Percentiles rank a stretch among this genome's conserved stretches.
Evolutionary conservation across 192 early-diverging fungal species (phyloP).

Genomic region (Backusella sp.): DNA sequence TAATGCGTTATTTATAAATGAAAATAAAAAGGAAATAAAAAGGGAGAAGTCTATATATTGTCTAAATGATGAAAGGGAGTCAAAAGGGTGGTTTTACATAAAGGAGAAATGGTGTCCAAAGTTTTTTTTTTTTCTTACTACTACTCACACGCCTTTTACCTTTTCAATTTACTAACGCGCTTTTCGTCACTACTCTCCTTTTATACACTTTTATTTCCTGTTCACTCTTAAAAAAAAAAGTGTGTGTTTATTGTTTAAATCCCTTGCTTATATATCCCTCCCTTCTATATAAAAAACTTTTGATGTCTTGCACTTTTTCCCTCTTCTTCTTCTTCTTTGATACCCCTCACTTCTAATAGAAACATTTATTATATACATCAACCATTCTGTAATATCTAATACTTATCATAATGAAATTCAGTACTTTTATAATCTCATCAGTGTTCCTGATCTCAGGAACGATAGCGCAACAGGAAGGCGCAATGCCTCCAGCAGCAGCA

Average conservation of each 20-base stretch:
- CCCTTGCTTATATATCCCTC: neutral
- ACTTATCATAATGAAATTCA: neutral
- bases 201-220: neutral
- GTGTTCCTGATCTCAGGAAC: neutral
- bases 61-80: neutral
- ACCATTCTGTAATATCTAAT: neutral
- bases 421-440: neutral
- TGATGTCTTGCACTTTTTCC: neutral
- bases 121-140: neutral
- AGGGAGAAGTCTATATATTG: neutral
- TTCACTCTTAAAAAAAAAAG: neutral
- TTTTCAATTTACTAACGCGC: constrained; percentile 3
- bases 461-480: constrained; percentile 16
- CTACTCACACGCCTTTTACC: neutral
- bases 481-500: neutral
- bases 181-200: neutral
- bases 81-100: neutral
- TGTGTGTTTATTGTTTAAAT: neutral
- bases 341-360: neutral
- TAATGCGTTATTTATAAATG: neutral
- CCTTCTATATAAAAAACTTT: neutral
- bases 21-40: neutral
- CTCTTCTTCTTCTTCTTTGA: neutral
- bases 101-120: neutral
- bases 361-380: neutral